Base-by-base conservation (phyloP, 202 grass and related monocot species). In the Schoenoplectus tabernaemontani region DNA sequence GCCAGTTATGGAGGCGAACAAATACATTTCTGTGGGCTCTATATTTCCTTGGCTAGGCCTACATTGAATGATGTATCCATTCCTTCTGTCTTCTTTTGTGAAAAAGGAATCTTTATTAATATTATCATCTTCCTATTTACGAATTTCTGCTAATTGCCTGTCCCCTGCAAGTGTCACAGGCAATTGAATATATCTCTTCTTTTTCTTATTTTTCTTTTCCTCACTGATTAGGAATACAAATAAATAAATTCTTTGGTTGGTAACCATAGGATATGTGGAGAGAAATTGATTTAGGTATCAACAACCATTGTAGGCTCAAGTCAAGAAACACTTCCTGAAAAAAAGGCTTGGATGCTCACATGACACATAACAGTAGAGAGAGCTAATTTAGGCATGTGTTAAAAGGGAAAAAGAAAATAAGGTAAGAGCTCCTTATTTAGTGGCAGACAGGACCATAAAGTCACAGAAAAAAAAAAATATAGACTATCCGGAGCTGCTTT, bases 371-470 rank as follows among this genome's bases (percentile, higher is more conserved):
- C 38, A 68, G 38, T 44, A 44, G 19, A 68, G 19, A 32, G 11
- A 38, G 46, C 12, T 17, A 50, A 32, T 73, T 8, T 32, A 59
- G 33, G 37, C 16, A 59, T 57, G 53, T 17, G 43, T 13, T 59
- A n/a, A n/a, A n/a, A n/a, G n/a, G n/a, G n/a, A n/a, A n/a, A n/a
- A n/a, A n/a, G 26, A 15, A 39, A 13, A 13, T 38, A 43, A 59
- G n/a, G n/a, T 30, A 57, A 26, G 20, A 62, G 38, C 39, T 32
- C 15, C 22, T 62, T 41, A 4, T 44, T 79, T 15, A 61, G 76
- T 79, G 76, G 76, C 76, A 79, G 57, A 79, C 76, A 79, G 37
- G 76, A 62, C 61, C 10, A 79, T 62, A 79, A 79, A 60, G 53
- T 41, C 57, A 44, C 38, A 17, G 58, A 46, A 62, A 61, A 43